Evolutionary conservation across 2,329 filamentous ascomycete species (phyloP).

Genomic region (Aspergillus fumigatiaffinis): DNA sequence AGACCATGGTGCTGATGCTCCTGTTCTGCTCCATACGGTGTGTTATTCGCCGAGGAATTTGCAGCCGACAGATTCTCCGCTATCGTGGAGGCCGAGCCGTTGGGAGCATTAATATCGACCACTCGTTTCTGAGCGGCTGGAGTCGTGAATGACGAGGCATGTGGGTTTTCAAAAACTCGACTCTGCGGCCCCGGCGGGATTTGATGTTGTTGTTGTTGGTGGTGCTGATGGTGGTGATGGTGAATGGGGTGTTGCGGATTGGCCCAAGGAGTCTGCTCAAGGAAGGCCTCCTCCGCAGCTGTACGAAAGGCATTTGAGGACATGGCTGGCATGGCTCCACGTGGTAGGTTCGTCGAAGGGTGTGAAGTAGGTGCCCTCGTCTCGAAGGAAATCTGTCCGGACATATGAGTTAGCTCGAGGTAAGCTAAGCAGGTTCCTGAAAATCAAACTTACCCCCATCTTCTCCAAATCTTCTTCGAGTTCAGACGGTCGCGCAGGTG

Average conservation of each 20-base stretch:
- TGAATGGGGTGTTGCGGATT: slow-evolving; percentile 79
- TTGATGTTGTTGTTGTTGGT: slow-evolving; percentile 21
- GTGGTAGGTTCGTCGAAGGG: slow-evolving; percentile 26
- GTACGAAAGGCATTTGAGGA: slow-evolving; percentile 35
- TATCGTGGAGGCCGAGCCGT: slow-evolving; percentile 46
- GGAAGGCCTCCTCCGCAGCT: slow-evolving; percentile 76
- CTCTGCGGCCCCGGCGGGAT: slow-evolving; percentile 34
- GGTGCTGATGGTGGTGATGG: slow-evolving; percentile 27
- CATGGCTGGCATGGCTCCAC: slow-evolving; percentile 30
- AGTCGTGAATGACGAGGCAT: slow-evolving; percentile 36
- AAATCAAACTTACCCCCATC: slow-evolving; percentile 68
- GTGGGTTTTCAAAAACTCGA: slow-evolving; percentile 31
- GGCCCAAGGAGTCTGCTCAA: slow-evolving; percentile 88
- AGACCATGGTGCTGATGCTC: slow-evolving; percentile 21
- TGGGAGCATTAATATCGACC: slow-evolving; percentile 40
- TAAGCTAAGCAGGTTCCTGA: neutral
- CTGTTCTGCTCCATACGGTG: slow-evolving; percentile 40
- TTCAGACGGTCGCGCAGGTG: slow-evolving; percentile 66
- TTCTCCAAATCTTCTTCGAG: slow-evolving; percentile 82
- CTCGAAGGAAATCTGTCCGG: slow-evolving; percentile 28
- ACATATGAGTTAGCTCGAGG: neutral
- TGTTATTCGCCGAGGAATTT: slow-evolving; percentile 42
- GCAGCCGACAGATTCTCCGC: slow-evolving; percentile 40
- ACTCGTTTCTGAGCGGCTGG: slow-evolving; percentile 44
- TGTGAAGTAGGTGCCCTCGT: slow-evolving; percentile 19